phyloP scores from a whole-genome alignment of 2,329 filamentous ascomycete species.

The Chaetomium globosum region DNA sequence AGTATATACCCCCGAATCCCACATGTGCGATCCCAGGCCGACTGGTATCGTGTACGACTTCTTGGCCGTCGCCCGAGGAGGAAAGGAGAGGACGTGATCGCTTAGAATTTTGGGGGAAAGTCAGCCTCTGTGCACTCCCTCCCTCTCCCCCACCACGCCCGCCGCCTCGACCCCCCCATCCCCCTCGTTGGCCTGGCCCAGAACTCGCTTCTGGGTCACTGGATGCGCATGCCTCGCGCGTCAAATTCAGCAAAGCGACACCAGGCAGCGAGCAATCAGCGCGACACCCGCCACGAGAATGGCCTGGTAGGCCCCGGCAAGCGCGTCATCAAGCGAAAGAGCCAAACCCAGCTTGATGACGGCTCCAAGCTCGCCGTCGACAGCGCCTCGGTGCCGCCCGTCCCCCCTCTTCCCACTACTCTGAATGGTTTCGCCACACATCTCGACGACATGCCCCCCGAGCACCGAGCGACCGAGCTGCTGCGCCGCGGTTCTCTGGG shows the following conservation, averaged over 20 bases:
- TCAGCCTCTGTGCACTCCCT: conserved; percentile 6
- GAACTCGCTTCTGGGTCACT: conserved; percentile 50
- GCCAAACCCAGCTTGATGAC: conserved; percentile 50
- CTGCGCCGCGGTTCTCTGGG: conserved; percentile 54
- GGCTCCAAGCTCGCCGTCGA: conserved; percentile 37
- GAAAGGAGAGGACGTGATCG: neutral
- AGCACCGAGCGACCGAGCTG: conserved; percentile 48
- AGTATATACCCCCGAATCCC: conserved; percentile 9
- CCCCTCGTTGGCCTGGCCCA: conserved; percentile 45
- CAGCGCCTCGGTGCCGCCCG: conserved; percentile 37
- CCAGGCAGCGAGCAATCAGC: conserved; percentile 63
- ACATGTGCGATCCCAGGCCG: conserved; percentile 25
- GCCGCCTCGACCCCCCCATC: conserved; percentile 14
- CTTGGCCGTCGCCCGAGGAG: conserved; percentile 1
- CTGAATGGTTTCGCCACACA: conserved; percentile 44
- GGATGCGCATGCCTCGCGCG: conserved; percentile 63
- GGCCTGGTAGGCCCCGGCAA: conserved; percentile 78
- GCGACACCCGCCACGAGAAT: conserved; percentile 82
- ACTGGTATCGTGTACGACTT: conserved; percentile 12
- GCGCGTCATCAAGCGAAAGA: conserved; percentile 55
- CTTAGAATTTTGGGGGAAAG: conserved; percentile 2
- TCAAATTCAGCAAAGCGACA: conserved; percentile 63
- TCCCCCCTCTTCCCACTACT: conserved; percentile 42
- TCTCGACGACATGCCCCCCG: conserved; percentile 46
- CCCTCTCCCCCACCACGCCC: neutral